Evolutionary conservation across 257 asterid genomes (phyloP).

Genomic region (Petunia axillaris): DNA sequence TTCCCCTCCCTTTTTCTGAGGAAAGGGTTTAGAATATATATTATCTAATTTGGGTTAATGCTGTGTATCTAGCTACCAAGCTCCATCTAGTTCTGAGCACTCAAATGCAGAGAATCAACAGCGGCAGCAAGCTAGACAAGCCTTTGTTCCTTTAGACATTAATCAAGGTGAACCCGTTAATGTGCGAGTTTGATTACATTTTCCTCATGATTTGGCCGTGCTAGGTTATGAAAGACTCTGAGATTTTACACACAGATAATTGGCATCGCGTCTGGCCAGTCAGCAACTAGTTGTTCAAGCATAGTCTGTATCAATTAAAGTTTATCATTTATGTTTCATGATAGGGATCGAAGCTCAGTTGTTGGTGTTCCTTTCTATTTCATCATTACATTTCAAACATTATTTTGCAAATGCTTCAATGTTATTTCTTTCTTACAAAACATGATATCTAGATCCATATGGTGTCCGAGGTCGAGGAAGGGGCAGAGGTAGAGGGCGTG

Average conservation of each 20-base stretch:
- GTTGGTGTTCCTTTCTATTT: neutral
- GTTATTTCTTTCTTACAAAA: neutral
- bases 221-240: neutral
- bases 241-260: neutral
- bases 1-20: neutral
- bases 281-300: neutral
- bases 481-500: conserved; percentile 37
- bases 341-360: neutral
- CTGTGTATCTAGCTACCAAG: conserved; percentile 45
- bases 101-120: conserved; percentile 33
- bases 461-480: conserved; percentile 44
- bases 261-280: conserved; percentile 5
- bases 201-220: neutral
- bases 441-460: conserved; percentile 34
- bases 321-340: conserved; percentile 17
- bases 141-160: conserved; percentile 22
- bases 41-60: conserved; percentile 20
- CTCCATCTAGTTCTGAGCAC: conserved; percentile 40
- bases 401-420: neutral
- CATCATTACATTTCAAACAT: neutral
- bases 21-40: neutral
- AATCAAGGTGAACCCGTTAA: conserved; percentile 41
- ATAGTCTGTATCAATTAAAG: neutral
- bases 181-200: neutral
- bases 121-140: conserved; percentile 37